These are phyloP conservation scores for Lachnellula subtilissima DNA, from an alignment of 2,329 filamentous ascomycete species.

Conservation along the genomic window DNA sequence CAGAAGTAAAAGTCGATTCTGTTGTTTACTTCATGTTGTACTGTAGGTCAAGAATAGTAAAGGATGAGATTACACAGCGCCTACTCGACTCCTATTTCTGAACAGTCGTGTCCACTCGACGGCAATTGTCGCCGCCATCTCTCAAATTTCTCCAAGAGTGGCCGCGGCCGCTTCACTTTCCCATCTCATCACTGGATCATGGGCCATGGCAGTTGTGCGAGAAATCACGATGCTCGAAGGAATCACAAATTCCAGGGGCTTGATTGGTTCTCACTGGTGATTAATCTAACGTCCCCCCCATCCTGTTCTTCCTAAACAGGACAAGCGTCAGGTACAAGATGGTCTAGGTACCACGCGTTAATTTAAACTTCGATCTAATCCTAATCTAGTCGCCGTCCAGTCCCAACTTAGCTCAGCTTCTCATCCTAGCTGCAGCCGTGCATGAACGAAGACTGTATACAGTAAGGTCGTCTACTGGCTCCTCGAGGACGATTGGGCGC, in stretches of 20 bases:
- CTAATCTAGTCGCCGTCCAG: too few relatives aligned
- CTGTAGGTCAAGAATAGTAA: too few relatives aligned
- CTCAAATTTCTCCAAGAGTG: not conserved
- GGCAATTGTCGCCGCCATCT: not conserved
- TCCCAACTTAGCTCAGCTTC: too few relatives aligned
- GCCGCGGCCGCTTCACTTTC: too few relatives aligned
- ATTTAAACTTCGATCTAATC: not conserved
- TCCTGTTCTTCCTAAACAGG: not conserved
- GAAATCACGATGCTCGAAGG: too few relatives aligned
- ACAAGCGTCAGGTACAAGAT: conserved; percentile 17
- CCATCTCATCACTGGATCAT: too few relatives aligned
- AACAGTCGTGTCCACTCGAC: too few relatives aligned
- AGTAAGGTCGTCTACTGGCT: not conserved
- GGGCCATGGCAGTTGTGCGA: not conserved
- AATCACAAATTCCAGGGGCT: too few relatives aligned
- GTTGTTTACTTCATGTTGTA: too few relatives aligned
- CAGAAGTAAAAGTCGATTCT: too few relatives aligned
- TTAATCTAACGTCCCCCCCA: not conserved
- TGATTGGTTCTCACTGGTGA: not conserved
- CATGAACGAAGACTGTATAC: not conserved
- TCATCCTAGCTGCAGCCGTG: not conserved
- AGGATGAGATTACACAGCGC: too few relatives aligned
- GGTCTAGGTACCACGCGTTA: not conserved
- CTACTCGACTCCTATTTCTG: too few relatives aligned
- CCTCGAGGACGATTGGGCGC: not conserved